Evolutionary conservation across 2,329 filamentous ascomycete species (phyloP).

Genomic region (Curvularia lunata): DNA sequence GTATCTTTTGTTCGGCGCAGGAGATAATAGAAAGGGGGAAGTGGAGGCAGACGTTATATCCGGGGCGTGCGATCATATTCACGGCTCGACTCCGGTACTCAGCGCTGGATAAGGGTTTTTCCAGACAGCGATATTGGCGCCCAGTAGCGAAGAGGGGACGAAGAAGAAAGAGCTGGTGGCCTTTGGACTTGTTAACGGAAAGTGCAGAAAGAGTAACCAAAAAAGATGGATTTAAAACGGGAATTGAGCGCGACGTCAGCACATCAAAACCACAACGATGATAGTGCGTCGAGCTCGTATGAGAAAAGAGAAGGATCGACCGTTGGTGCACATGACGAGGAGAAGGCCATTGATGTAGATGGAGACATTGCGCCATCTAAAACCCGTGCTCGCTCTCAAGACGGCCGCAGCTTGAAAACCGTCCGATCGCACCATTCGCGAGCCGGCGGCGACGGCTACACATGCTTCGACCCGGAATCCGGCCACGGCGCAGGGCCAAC

Average conservation of each 20-base stretch:
- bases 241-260: slow-evolving; percentile 16
- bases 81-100: no score
- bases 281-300: slow-evolving; percentile 21
- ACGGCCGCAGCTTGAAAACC: slow-evolving; percentile 24
- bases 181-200: no score
- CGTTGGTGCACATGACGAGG: slow-evolving; percentile 21
- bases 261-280: slow-evolving; percentile 10
- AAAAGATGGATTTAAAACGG: not conserved
- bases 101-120: no score
- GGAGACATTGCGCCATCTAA: not conserved
- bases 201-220: no score
- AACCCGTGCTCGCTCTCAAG: slow-evolving; percentile 22
- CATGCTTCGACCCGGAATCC: slow-evolving; percentile 41
- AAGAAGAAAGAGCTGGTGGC: no score
- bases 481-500: slow-evolving; percentile 3
- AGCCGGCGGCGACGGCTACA: slow-evolving; percentile 49
- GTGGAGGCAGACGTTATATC: no score
- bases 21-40: no score
- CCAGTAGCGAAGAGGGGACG: no score
- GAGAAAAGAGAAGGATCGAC: slow-evolving; percentile 18
- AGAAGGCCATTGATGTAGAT: slow-evolving; percentile 16
- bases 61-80: no score
- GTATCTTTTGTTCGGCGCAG: no score
- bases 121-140: no score
- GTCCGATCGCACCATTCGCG: slow-evolving; percentile 45